Conservation (phyloP, 2,329 filamentous ascomycete genomes). For the Neophaeococcomyces mojaviensis region DNA sequence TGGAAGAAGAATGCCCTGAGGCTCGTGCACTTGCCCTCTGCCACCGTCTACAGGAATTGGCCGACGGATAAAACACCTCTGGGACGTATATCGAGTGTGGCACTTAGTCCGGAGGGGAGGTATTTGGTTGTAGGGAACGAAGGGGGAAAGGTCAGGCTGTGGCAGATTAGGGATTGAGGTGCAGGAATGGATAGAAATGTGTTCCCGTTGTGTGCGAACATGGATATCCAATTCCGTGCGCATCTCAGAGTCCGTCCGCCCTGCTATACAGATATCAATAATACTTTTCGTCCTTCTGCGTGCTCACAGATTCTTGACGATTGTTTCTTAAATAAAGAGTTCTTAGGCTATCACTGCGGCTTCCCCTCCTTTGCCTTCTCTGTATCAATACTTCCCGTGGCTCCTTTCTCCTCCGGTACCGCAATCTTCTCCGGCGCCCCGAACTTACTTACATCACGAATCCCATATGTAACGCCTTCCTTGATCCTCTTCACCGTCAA, state of each 20-base stretch:
- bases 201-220: too few species aligned
- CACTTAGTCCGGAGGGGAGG: slow-evolving; percentile 28
- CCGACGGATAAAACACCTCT: slow-evolving; percentile 84
- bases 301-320: too few species aligned
- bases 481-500: slow-evolving; percentile 57
- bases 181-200: slow-evolving; percentile 28
- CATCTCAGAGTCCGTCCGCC: background rate
- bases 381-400: too few species aligned
- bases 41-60: slow-evolving; percentile 95
- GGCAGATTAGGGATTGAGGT: slow-evolving; percentile 66
- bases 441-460: slow-evolving; percentile 42
- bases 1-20: slow-evolving; percentile 84
- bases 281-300: too few species aligned
- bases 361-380: too few species aligned
- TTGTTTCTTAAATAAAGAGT: too few species aligned
- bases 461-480: slow-evolving; percentile 52
- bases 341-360: too few species aligned
- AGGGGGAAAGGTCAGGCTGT: slow-evolving; percentile 75
- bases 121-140: slow-evolving; percentile 78
- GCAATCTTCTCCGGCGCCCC: background rate
- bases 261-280: too few species aligned
- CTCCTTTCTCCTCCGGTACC: background rate
- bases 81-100: slow-evolving; percentile 69
- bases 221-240: background rate
- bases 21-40: slow-evolving; percentile 81